Evolutionary conservation across 169 alveolate genomes (phyloP), one percentile per base, ranked within the genome.

Genomic region (Plasmodium fragile): DNA sequence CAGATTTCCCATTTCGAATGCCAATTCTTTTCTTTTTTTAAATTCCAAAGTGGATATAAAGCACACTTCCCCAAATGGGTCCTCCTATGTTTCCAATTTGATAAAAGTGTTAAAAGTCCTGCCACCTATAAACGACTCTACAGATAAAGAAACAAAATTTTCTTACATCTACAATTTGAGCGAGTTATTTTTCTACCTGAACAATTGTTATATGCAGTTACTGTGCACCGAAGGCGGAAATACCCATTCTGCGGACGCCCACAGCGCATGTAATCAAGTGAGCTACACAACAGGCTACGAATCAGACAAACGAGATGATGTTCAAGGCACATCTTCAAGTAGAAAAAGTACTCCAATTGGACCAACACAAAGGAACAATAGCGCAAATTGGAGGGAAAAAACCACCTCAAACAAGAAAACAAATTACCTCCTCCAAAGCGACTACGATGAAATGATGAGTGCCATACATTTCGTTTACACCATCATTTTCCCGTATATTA

Each of bases 1-100:
- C n/a, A 8, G 18, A 32, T 55, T 49, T 13, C 30, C 52, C 11
- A 41, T 10, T 25, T 25, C 85, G 32, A 85, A 85, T 85, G 16
- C 36, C 1, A 49, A 85, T 85, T 85, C 93, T 73, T 85, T 73
- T 85, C 55, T 85, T 34, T 85, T 85, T 75, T 52, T 85, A 75
- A 85, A 85, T 75, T 28, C 70, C n/a, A 85, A 59, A 34, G n/a
- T 85, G 34, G 73, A 75, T 18, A 77, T 16, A 85, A 73, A 73
- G 28, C 13, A 18, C 25, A 30, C 70, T 32, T 81, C 72, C 49
- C 13, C 3, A 73, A 49, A 73, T 5, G 13, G 79, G 18, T 36
- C 81, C 16, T n/a, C 85, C 41, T 52, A 85, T 30, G 39, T 85
- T 39, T 7, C 10, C 32, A 53, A 55, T 43, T 73, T 73, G 81